A percentile compares a stretch with the other conserved stretches of the same genome.
Evolutionary conservation across 2,329 filamentous ascomycete species (phyloP).

Genomic region (Cercospora zeae-maydis): DNA sequence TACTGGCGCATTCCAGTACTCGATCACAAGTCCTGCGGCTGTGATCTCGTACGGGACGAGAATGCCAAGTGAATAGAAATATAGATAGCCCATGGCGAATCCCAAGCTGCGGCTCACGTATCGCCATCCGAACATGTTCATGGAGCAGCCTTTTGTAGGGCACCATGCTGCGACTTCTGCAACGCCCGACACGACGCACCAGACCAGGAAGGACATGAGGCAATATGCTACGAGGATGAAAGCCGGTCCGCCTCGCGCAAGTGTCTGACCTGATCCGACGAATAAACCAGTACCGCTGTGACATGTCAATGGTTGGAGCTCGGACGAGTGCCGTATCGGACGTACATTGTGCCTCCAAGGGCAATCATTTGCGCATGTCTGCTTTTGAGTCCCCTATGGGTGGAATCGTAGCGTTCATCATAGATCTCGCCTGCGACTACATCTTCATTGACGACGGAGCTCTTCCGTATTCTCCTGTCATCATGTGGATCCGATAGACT

Average conservation of each 20-base stretch:
- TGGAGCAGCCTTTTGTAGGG: constrained; percentile 51
- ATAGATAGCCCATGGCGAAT: constrained; percentile 47
- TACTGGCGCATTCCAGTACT: constrained; percentile 38
- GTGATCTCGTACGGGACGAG: constrained; percentile 39
- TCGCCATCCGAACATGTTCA: constrained; percentile 48
- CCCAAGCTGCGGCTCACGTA: constrained; percentile 45
- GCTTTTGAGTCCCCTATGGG: constrained; percentile 41
- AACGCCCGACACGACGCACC: constrained; percentile 47
- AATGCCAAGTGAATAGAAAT: constrained; percentile 42
- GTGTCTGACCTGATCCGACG: constrained; percentile 39
- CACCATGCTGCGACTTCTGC: constrained; percentile 60
- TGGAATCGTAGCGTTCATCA: constrained; percentile 37
- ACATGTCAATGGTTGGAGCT: constrained; percentile 14
- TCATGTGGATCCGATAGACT: constrained; percentile 11
- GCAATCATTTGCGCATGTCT: constrained; percentile 38
- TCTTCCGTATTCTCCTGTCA: constrained; percentile 13
- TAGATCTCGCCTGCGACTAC: constrained; percentile 26
- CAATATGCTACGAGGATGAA: constrained; percentile 43
- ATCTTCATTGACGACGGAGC: constrained; percentile 22
- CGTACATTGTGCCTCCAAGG: constrained; percentile 33
- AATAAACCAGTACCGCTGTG: constrained; percentile 36
- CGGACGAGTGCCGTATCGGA: background rate
- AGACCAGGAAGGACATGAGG: constrained; percentile 44
- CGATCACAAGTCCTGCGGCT: constrained; percentile 35
- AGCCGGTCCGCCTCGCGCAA: constrained; percentile 39